Conservation (phyloP, 225 moss, liverwort and hornwort genomes). For the Neckera pumila region DNA sequence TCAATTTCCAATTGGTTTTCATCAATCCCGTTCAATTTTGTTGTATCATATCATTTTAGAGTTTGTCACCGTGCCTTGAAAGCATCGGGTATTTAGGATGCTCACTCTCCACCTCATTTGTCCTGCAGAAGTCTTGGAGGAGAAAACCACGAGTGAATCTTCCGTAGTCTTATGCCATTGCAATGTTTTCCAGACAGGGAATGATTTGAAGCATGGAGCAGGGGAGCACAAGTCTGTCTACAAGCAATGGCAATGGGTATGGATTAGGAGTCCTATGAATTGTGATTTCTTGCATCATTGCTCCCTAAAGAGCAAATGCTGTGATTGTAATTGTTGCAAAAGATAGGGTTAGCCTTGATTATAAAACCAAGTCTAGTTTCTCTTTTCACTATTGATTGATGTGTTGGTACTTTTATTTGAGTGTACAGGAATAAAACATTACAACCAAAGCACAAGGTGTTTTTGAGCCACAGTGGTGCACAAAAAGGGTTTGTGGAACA, state of each 20-base stretch:
- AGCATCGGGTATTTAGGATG: neutral
- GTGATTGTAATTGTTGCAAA: neutral
- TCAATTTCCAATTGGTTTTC: neutral
- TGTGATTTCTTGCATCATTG: neutral
- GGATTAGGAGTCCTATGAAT: neutral
- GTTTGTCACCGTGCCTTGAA: neutral
- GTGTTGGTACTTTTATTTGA: rapidly evolving
- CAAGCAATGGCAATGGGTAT: neutral
- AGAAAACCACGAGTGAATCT: neutral
- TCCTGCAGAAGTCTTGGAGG: too few species aligned
- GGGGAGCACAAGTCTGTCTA: neutral
- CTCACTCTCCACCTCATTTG: neutral
- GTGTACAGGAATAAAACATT: neutral
- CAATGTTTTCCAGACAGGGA: neutral
- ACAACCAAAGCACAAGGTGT: neutral
- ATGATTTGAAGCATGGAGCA: neutral
- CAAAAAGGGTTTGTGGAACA: neutral
- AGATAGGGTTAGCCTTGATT: neutral
- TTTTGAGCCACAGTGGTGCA: neutral
- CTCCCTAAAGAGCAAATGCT: too few species aligned
- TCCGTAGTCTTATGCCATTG: rapidly evolving
- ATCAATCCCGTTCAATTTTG: too few species aligned
- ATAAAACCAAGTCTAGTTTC: neutral
- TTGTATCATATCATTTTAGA: too few species aligned
- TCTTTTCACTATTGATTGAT: neutral